These are phyloP conservation scores for Psilocybe sp. DNA, from an alignment of 768 basidiomycete genomes.

Conservation along the genomic window DNA sequence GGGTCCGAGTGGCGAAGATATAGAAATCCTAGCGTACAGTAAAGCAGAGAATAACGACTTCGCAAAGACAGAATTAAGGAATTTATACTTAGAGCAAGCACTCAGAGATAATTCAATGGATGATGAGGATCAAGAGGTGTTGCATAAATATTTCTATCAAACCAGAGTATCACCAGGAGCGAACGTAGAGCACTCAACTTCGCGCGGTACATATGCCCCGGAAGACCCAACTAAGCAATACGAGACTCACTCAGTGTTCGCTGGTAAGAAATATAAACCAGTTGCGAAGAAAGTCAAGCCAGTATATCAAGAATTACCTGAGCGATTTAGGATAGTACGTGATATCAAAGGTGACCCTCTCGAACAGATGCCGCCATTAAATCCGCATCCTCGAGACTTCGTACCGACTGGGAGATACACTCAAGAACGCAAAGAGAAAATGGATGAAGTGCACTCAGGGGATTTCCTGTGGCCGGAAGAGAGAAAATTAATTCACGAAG, in stretches of 20 bases:
- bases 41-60: not conserved
- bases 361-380: not conserved
- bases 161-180: too few relatives aligned
- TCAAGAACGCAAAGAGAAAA: constrained; percentile 10
- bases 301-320: constrained; percentile 1
- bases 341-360: constrained; percentile 11
- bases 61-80: not conserved
- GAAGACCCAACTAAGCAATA: too few relatives aligned
- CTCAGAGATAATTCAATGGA: not conserved
- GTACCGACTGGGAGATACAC: constrained; percentile 16
- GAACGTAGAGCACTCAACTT: too few relatives aligned
- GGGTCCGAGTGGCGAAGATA: not conserved
- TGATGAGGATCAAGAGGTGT: not conserved
- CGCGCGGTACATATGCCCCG: too few relatives aligned
- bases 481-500: constrained; percentile 26
- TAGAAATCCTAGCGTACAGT: not conserved
- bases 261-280: constrained; percentile 5
- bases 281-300: constrained; percentile 7
- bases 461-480: constrained; percentile 25
- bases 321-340: constrained; percentile 8
- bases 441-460: constrained; percentile 6
- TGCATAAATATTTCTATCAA: not conserved
- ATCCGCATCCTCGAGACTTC: constrained; percentile 8
- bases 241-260: too few relatives aligned
- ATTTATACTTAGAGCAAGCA: not conserved